phyloP scores from a whole-genome alignment of 768 basidiomycete species.

The Trametes gibbosa region DNA sequence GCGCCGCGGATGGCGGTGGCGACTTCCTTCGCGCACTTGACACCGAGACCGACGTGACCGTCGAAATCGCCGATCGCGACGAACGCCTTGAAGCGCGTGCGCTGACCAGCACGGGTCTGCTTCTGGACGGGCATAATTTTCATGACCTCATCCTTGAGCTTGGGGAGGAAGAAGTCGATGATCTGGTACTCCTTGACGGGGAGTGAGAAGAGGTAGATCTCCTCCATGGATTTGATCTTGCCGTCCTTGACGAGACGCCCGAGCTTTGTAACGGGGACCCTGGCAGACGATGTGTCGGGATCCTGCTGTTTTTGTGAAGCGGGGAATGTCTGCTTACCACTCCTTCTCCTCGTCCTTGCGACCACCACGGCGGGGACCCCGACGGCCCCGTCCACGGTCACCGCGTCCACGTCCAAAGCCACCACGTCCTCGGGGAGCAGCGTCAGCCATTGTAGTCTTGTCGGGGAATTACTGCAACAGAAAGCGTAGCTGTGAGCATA shows the following conservation, averaged over 20 bases:
- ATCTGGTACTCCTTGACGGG: conserved; percentile 99
- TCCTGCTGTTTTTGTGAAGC: conserved; percentile 1
- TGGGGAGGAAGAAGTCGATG: conserved; percentile 98
- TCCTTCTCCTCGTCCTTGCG: conserved; percentile 99
- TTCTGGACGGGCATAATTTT: conserved; percentile 99
- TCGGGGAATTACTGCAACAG: conserved; percentile 19
- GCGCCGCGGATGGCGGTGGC: conserved; percentile 99
- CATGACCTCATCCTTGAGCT: conserved; percentile 99
- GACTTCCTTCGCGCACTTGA: conserved; percentile 99
- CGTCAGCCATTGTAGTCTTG: conserved; percentile 68
- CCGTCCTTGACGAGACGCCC: conserved; percentile 99
- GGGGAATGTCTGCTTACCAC: conserved; percentile 58
- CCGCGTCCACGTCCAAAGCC: conserved; percentile 83
- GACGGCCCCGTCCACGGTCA: conserved; percentile 60
- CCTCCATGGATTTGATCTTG: conserved; percentile 99
- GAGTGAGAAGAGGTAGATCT: conserved; percentile 99
- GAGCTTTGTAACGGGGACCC: conserved; percentile 98
- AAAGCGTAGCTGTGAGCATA: conserved; percentile 19
- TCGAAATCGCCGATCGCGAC: conserved; percentile 99
- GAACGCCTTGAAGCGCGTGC: conserved; percentile 99
- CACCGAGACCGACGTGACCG: conserved; percentile 98
- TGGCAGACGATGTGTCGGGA: conserved; percentile 28
- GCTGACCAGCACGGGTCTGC: conserved; percentile 99
- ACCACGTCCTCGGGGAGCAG: conserved; percentile 81
- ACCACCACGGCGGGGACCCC: conserved; percentile 89